Evolutionary conservation across 768 basidiomycete genomes (phyloP).

Genomic region (Filobasidium floriforme): DNA sequence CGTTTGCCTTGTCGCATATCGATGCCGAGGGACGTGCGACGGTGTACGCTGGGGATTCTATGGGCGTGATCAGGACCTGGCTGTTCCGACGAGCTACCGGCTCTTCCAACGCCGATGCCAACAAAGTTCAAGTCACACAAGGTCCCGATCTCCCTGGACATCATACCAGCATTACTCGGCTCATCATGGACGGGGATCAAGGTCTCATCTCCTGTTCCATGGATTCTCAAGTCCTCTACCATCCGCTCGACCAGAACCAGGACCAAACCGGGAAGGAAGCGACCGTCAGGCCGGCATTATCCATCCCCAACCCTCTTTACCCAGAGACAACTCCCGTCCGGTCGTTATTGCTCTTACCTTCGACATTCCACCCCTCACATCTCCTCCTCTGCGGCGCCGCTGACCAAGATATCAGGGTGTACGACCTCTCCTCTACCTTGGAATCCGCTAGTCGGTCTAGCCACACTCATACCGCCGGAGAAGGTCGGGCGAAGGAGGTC

Average conservation of each 20-base stretch:
- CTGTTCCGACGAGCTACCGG: conserved; percentile 50
- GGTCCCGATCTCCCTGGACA: conserved; percentile 58
- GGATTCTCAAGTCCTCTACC: conserved; percentile 72
- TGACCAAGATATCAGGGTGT: conserved; percentile 74
- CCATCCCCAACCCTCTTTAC: conserved; percentile 54
- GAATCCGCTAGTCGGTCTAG: conserved; percentile 52
- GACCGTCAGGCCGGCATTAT: conserved; percentile 18
- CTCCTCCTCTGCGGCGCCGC: conserved; percentile 68
- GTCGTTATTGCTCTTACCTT: conserved; percentile 56
- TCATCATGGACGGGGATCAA: conserved; percentile 54
- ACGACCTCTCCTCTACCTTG: conserved; percentile 62
- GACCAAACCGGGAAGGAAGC: not conserved
- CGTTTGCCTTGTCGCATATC: conserved; percentile 51
- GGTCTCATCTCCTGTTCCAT: conserved; percentile 59
- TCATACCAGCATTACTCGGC: conserved; percentile 72
- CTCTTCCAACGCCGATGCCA: conserved; percentile 46
- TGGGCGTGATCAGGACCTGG: conserved; percentile 85
- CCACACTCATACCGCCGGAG: not conserved
- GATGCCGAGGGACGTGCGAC: conserved; percentile 31
- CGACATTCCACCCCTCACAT: conserved; percentile 53
- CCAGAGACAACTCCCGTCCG: conserved; percentile 49
- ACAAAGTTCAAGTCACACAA: conserved; percentile 16
- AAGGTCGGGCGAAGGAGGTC: conserved; percentile 15
- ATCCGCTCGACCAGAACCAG: conserved; percentile 38
- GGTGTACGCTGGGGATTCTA: conserved; percentile 80